Conservation (phyloP, 805 yeast genomes). For the Ogataea nitratoaversa region DNA sequence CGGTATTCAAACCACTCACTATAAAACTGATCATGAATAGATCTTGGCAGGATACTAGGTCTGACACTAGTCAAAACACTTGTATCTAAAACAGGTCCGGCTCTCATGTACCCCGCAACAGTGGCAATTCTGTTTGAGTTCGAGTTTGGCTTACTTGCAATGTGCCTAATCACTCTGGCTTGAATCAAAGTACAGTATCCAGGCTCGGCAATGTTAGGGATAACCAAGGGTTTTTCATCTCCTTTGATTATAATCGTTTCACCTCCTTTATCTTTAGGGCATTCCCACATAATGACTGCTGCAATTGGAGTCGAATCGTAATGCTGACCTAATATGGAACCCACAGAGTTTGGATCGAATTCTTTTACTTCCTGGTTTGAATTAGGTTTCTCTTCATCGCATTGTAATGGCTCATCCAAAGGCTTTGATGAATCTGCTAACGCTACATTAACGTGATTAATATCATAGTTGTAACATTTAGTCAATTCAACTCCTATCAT, state of each 20-base stretch:
- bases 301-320: slow-evolving; percentile 45
- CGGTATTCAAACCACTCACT: slow-evolving; percentile 34
- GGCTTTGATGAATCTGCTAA: slow-evolving; percentile 27
- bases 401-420: slow-evolving; percentile 16
- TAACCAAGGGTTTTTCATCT: slow-evolving; percentile 25
- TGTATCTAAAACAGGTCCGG: slow-evolving; percentile 29
- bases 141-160: slow-evolving; percentile 42
- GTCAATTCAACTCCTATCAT: slow-evolving; percentile 50
- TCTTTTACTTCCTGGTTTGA: slow-evolving; percentile 26
- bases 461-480: slow-evolving; percentile 46
- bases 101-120: slow-evolving; percentile 30
- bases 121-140: slow-evolving; percentile 33
- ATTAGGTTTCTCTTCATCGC: slow-evolving; percentile 6
- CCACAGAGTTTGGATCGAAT: slow-evolving; percentile 21
- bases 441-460: slow-evolving; percentile 48
- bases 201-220: slow-evolving; percentile 36
- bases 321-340: slow-evolving; percentile 46
- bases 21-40: slow-evolving; percentile 31
- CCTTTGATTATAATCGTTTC: slow-evolving; percentile 48
- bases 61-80: slow-evolving; percentile 32
- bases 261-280: slow-evolving; percentile 45
- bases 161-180: slow-evolving; percentile 43
- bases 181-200: slow-evolving; percentile 45
- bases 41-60: slow-evolving; percentile 33
- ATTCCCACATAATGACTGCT: slow-evolving; percentile 46